Evolutionary conservation across 2,329 filamentous ascomycete genomes (phyloP).

Genomic region (Neonectria coccinea): DNA sequence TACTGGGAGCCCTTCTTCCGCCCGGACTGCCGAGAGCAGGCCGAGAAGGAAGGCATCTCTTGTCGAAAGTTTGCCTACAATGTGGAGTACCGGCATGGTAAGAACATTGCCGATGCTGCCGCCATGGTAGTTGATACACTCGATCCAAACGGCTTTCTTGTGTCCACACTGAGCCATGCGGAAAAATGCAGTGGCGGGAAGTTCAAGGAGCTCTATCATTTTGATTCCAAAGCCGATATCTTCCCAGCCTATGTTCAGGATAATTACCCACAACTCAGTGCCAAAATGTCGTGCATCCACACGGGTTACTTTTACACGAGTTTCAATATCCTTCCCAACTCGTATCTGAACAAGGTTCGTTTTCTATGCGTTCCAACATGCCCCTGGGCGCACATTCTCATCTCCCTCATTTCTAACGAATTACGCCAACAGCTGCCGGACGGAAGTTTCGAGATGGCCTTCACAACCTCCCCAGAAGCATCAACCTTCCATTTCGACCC

Average conservation of each 20-base stretch:
- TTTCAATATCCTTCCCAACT: conserved; percentile 58
- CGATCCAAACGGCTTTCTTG: conserved; percentile 61
- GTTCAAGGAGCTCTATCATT: conserved; percentile 63
- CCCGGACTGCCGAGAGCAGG: conserved; percentile 55
- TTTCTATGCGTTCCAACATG: accelerated
- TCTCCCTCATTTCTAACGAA: not conserved
- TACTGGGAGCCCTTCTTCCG: conserved; percentile 66
- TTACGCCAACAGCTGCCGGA: conserved; percentile 49
- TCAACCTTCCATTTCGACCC: conserved; percentile 59
- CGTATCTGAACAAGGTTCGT: conserved; percentile 60
- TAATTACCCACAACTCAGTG: conserved; percentile 56
- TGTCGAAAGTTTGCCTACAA: conserved; percentile 60
- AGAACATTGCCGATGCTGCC: conserved; percentile 66
- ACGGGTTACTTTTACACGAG: conserved; percentile 63
- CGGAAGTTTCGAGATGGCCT: conserved; percentile 60
- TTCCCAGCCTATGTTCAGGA: conserved; percentile 59
- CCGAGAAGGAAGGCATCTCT: conserved; percentile 53
- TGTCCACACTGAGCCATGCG: conserved; percentile 64
- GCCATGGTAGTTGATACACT: conserved; percentile 54
- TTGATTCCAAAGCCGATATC: conserved; percentile 64
- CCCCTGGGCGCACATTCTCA: not conserved
- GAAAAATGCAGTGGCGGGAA: conserved; percentile 58
- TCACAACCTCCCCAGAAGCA: conserved; percentile 55
- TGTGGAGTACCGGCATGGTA: conserved; percentile 56
- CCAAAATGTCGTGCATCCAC: conserved; percentile 64